Percentiles rank a stretch among this genome's conserved stretches.
Conservation (phyloP, 2,329 filamentous ascomycete genomes). For the Aspergillus calidoustus region DNA sequence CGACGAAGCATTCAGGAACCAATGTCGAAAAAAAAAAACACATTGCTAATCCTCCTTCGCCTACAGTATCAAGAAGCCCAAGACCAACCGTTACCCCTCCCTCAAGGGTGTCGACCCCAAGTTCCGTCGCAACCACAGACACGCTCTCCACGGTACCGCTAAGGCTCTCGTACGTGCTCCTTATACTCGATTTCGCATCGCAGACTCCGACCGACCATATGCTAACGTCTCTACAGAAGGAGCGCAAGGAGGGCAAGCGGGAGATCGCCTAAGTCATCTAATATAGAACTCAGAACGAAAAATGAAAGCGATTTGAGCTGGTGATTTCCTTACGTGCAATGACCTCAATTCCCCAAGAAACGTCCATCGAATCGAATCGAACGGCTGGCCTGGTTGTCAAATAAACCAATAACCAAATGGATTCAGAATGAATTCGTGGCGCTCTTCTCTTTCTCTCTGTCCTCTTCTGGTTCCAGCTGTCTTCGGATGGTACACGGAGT, state of each 20-base stretch:
- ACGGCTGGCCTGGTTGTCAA: conserved; percentile 29
- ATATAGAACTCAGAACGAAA: conserved; percentile 34
- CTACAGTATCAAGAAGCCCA: conserved; percentile 98
- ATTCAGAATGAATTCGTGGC: conserved; percentile 25
- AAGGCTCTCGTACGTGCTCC: conserved; percentile 82
- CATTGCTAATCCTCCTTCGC: conserved; percentile 30
- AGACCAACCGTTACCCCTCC: conserved; percentile 98
- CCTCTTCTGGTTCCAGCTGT: background rate
- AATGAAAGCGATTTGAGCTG: conserved; percentile 41
- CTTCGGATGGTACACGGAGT: conserved; percentile 7
- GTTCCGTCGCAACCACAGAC: conserved; percentile 99
- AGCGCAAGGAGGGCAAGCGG: conserved; percentile 94
- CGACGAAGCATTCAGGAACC: background rate
- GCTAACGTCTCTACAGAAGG: conserved; percentile 72
- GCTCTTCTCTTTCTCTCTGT: conserved; percentile 13
- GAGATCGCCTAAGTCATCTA: conserved; percentile 71
- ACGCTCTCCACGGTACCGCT: conserved; percentile 98
- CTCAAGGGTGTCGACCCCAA: conserved; percentile 99
- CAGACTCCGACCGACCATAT: background rate
- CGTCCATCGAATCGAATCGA: conserved; percentile 21
- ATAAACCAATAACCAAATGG: conserved; percentile 31
- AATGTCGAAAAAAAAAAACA: background rate
- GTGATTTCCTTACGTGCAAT: conserved; percentile 39
- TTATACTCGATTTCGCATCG: background rate
- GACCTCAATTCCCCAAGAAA: conserved; percentile 30